Conservation (phyloP, 2,329 filamentous ascomycete genomes). For the Talaromyces piceae region DNA sequence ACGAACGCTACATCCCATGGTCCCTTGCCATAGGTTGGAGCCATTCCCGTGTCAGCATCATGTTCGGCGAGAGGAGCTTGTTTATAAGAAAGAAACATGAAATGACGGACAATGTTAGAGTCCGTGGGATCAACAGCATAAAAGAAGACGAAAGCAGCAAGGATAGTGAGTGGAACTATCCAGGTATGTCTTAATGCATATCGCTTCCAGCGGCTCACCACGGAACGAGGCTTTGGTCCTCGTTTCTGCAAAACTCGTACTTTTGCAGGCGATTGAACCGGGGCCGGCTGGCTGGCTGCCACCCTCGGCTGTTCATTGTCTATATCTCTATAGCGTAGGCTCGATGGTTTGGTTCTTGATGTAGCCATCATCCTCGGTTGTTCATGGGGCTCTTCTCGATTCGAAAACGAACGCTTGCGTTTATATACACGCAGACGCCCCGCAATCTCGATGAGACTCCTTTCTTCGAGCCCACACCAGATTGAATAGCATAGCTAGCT, state of each 20-base stretch:
- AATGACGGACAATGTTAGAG: background rate
- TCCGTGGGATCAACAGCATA: conserved; percentile 4
- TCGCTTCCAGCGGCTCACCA: background rate
- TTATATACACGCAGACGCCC: too few species aligned
- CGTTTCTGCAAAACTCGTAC: background rate
- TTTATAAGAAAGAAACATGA: conserved; percentile 6
- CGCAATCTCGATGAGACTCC: too few species aligned
- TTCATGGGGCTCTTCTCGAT: too few species aligned
- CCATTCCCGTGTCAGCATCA: background rate
- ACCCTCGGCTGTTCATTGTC: too few species aligned
- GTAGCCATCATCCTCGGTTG: too few species aligned
- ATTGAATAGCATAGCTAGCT: too few species aligned
- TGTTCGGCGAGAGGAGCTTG: background rate
- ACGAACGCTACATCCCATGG: conserved; percentile 9
- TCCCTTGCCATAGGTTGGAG: conserved; percentile 7
- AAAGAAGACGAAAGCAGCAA: background rate
- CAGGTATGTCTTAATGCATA: conserved; percentile 5
- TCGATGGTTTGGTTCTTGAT: too few species aligned
- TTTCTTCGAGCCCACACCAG: too few species aligned
- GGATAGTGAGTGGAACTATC: conserved; percentile 1
- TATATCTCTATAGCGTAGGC: too few species aligned
- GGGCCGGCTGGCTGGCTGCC: too few species aligned
- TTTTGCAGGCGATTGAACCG: too few species aligned
- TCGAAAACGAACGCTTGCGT: too few species aligned
- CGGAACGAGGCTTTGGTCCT: background rate